These are phyloP conservation scores for Phellopilus nigrolimitatus DNA, from an alignment of 1,284 basidiomycete genomes.

Conservation along the genomic window DNA sequence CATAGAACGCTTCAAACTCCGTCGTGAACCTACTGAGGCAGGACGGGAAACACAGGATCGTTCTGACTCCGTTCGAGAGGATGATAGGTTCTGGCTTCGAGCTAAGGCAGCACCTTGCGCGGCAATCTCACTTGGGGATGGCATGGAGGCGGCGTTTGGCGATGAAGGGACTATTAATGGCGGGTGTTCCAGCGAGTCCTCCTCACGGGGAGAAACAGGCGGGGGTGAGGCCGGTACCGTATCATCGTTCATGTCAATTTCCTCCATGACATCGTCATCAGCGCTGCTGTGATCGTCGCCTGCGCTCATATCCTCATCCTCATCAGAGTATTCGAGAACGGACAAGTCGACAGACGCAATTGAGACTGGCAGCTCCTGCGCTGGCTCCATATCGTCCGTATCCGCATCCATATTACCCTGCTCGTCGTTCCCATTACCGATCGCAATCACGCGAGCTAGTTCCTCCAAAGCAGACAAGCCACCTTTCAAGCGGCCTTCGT, in stretches of 20 bases:
- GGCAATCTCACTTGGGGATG: conserved; percentile 24
- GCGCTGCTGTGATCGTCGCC: conserved; percentile 63
- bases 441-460: conserved; percentile 73
- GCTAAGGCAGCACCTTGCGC: conserved; percentile 25
- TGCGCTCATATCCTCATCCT: conserved; percentile 71
- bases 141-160: conserved; percentile 13
- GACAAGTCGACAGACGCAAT: conserved; percentile 50
- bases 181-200: conserved; percentile 27
- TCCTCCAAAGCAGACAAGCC: conserved; percentile 79
- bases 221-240: conserved; percentile 30
- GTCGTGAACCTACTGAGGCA: conserved; percentile 39
- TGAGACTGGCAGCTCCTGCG: conserved; percentile 70
- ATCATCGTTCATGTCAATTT: conserved; percentile 68
- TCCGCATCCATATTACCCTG: conserved; percentile 52
- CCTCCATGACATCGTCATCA: conserved; percentile 73
- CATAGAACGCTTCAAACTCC: conserved; percentile 30
- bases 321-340: conserved; percentile 63
- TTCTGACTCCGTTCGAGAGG: conserved; percentile 15
- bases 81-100: conserved; percentile 20
- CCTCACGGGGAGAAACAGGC: conserved; percentile 23
- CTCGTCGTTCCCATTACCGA: conserved; percentile 53
- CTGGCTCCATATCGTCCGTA: conserved; percentile 58
- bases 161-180: conserved; percentile 23
- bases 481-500: conserved; percentile 75
- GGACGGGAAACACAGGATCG: conserved; percentile 24